phyloP scores from a whole-genome alignment of 2,329 filamentous ascomycete species.

The Claviceps maximensis region DNA sequence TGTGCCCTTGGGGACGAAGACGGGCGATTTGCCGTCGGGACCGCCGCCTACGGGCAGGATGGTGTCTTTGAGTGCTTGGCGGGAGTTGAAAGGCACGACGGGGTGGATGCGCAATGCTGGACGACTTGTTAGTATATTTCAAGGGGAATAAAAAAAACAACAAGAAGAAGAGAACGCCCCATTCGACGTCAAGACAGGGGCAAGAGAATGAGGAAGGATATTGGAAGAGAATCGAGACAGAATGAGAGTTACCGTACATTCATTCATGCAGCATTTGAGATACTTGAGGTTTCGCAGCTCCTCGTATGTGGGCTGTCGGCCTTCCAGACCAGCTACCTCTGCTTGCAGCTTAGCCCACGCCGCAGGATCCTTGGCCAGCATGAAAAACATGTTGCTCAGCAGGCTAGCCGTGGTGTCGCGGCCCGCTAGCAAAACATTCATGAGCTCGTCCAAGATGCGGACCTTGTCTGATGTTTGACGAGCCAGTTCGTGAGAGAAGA shows the following conservation, averaged over 20 bases:
- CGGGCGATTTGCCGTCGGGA: conserved; percentile 26
- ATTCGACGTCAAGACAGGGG: too few species aligned
- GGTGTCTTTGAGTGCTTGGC: conserved; percentile 32
- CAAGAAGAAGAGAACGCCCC: too few species aligned
- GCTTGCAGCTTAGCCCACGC: not conserved
- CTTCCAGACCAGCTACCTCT: conserved; percentile 4
- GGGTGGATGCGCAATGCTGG: conserved; percentile 32
- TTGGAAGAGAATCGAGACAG: not conserved
- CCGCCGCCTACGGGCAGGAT: conserved; percentile 38
- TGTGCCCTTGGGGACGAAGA: conserved; percentile 35
- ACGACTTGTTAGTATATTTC: too few species aligned
- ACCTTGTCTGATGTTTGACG: conserved; percentile 18
- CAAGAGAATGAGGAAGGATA: not conserved
- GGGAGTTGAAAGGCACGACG: conserved; percentile 32
- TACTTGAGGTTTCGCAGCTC: conserved; percentile 11
- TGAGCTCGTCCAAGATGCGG: conserved; percentile 17
- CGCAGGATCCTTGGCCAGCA: conserved; percentile 19
- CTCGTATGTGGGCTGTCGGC: conserved; percentile 10
- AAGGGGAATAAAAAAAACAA: too few species aligned
- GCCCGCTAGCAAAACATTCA: conserved; percentile 33
- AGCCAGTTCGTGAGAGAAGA: conserved; percentile 19
- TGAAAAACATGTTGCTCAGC: conserved; percentile 33
- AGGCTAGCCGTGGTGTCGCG: conserved; percentile 41
- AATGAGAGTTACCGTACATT: conserved; percentile 7
- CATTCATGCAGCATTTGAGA: conserved; percentile 12